A percentile compares a stretch with the other conserved stretches of the same genome.
These are phyloP conservation scores for Hura crepitans DNA, from an alignment of 441 rosid species.

Conservation along the genomic window DNA sequence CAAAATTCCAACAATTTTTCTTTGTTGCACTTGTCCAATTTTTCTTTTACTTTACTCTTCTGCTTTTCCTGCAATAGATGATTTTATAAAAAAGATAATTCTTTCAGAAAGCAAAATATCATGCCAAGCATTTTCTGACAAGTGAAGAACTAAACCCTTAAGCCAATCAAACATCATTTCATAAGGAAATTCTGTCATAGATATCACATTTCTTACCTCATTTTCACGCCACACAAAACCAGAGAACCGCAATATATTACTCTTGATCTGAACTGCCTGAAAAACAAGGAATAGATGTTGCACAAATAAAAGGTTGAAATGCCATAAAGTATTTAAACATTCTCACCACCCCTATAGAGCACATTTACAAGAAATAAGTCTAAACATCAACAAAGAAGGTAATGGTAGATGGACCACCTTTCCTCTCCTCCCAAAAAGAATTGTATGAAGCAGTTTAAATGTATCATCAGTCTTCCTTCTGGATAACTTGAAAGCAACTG, in stretches of 20 bases:
- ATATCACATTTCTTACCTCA: slow-evolving; percentile 49
- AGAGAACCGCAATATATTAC: slow-evolving; percentile 77
- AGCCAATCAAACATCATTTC: slow-evolving; percentile 1
- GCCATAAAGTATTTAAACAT: background rate
- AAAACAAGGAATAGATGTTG: slow-evolving; percentile 28
- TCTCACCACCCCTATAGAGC: background rate
- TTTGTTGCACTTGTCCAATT: slow-evolving; percentile 78
- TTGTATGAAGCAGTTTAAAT: slow-evolving; percentile 66
- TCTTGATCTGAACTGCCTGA: slow-evolving; percentile 86
- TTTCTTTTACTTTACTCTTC: slow-evolving; percentile 71
- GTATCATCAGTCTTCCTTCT: slow-evolving; percentile 77
- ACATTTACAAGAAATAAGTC: background rate
- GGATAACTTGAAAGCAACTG: slow-evolving; percentile 82
- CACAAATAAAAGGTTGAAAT: slow-evolving; percentile 22
- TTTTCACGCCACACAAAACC: slow-evolving; percentile 94
- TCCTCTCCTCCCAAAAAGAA: slow-evolving; percentile 83
- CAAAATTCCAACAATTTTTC: slow-evolving; percentile 81
- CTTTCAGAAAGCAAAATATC: background rate
- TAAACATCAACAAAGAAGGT: background rate
- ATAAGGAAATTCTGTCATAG: background rate
- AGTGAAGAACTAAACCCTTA: slow-evolving; percentile 5
- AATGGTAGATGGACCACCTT: slow-evolving; percentile 47
- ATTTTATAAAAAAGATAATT: slow-evolving; percentile 3
- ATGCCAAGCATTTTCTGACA: background rate
- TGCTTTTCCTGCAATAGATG: slow-evolving; percentile 66